Percentiles rank a stretch among this genome's conserved stretches.
phyloP scores from a whole-genome alignment of 495 filamentous ascomycete genomes.

The Baudoinia panamericana region DNA sequence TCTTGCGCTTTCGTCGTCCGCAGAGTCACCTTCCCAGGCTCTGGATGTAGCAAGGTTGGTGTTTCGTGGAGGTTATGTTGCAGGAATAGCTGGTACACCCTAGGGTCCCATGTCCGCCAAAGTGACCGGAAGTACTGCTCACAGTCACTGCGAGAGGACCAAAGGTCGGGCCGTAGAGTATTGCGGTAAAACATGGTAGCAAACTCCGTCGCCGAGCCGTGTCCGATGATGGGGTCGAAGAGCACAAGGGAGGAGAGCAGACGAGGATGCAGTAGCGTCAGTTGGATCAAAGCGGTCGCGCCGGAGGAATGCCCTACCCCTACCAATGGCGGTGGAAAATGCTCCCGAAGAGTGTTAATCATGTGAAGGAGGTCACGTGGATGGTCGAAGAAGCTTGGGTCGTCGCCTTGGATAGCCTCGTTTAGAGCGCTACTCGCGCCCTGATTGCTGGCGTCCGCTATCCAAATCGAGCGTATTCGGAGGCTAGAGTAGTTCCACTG shows the following conservation, averaged over 20 bases:
- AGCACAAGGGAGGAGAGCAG: constrained; percentile 59
- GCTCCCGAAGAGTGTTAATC: constrained; percentile 59
- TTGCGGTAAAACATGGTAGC: neutral
- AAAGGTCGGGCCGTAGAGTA: constrained; percentile 15
- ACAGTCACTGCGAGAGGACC: constrained; percentile 24
- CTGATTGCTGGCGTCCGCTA: constrained; percentile 67
- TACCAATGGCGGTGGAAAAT: constrained; percentile 67
- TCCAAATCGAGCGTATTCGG: constrained; percentile 70
- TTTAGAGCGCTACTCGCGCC: constrained; percentile 66
- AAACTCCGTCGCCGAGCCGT: neutral
- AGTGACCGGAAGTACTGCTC: constrained; percentile 17
- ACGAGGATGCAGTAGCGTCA: constrained; percentile 54
- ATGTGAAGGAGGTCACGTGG: constrained; percentile 67
- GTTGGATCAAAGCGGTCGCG: constrained; percentile 45
- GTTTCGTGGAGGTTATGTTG: constrained; percentile 20
- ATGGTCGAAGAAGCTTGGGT: constrained; percentile 51
- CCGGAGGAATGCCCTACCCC: constrained; percentile 80
- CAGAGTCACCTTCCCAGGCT: constrained; percentile 22
- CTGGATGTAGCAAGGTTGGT: constrained; percentile 13
- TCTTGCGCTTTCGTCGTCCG: constrained; percentile 30
- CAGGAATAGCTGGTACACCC: constrained; percentile 20
- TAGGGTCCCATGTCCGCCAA: constrained; percentile 26
- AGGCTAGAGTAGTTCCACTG: constrained; percentile 43
- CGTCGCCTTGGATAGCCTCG: constrained; percentile 59
- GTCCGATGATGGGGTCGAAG: constrained; percentile 55